Base-by-base conservation (phyloP, 2,329 filamentous ascomycete genomes). In the Fusarium metavorans region DNA sequence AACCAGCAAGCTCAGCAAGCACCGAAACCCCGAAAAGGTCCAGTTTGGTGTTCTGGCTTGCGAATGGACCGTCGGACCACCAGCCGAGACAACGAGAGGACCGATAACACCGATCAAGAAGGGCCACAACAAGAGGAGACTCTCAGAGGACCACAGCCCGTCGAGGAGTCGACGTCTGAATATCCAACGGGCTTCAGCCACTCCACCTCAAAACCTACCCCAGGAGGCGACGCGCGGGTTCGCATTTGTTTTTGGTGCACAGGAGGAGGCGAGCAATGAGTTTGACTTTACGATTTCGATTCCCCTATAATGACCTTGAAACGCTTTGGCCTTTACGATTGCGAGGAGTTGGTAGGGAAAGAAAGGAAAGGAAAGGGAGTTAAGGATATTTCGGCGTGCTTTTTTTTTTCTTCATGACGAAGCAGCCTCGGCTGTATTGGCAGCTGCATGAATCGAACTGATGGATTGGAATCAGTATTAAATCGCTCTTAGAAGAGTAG, bases 41-140 rank as follows among this genome's bases (percentile, higher is more conserved):
- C 75, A 81, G 16, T 87, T 87, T 68, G 81, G 82, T 30, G 77
- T 87, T 6, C 58, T 87, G 41, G 83, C 81, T 1, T 86, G 84
- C 69, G 82, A 86, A 71, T 86, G 83, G 84, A 68, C 76, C 7
- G 78, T 82, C 16, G 77, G 63, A 18, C 74, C 76, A 11, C 71
- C 71, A 23, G 32, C 64, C 39, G 70, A 70, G 41, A 43, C 63
- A 18, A 76, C 66, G 20, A 70, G 66, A 35, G 48, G 61, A 35
- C 41, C 64, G 2, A 27, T 37, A 6, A 71, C 67, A 34, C 73
- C 76, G 5, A 52, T 64, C 20, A 78, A 77, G 64, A 80, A 80
- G 58, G 79, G 78, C 18, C 68, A 66, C 30, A 80, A 80, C 59
- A 80, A 79, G 70, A 77, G 79, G 45, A 60, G 74, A 6, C 61